phyloP scores from a whole-genome alignment of 768 basidiomycete genomes.

The Lentinula boryana region DNA sequence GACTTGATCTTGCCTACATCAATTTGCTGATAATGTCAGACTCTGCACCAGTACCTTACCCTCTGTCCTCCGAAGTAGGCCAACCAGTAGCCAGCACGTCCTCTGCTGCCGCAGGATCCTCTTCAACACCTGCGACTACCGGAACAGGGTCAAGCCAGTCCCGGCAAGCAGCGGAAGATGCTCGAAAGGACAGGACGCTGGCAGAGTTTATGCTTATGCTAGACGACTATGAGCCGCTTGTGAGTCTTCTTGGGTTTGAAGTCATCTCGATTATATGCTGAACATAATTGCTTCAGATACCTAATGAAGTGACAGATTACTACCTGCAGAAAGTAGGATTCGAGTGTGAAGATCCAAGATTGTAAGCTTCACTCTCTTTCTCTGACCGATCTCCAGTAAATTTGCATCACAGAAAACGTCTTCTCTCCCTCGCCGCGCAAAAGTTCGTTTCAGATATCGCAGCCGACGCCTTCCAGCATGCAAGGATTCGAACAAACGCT shows the following conservation, averaged over 20 bases:
- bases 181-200: conserved; percentile 82
- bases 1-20: not conserved
- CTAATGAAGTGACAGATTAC: conserved; percentile 96
- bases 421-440: conserved; percentile 92
- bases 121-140: conserved; percentile 18
- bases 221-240: conserved; percentile 94
- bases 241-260: conserved; percentile 27
- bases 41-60: not conserved
- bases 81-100: conserved; percentile 24
- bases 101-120: conserved; percentile 15
- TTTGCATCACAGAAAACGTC: conserved; percentile 63
- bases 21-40: not conserved
- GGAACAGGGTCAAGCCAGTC: conserved; percentile 18
- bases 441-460: conserved; percentile 98
- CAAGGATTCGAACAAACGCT: conserved; percentile 89
- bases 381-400: not conserved
- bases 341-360: conserved; percentile 87
- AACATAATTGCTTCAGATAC: conserved; percentile 53
- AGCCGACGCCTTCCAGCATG: conserved; percentile 95
- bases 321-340: conserved; percentile 95
- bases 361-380: conserved; percentile 46
- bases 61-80: conserved; percentile 5
- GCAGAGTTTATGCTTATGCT: conserved; percentile 95
- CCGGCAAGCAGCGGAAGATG: conserved; percentile 72
- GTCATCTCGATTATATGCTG: not conserved